Conservation (phyloP, 495 filamentous ascomycete genomes). For the Letharia lupina region DNA sequence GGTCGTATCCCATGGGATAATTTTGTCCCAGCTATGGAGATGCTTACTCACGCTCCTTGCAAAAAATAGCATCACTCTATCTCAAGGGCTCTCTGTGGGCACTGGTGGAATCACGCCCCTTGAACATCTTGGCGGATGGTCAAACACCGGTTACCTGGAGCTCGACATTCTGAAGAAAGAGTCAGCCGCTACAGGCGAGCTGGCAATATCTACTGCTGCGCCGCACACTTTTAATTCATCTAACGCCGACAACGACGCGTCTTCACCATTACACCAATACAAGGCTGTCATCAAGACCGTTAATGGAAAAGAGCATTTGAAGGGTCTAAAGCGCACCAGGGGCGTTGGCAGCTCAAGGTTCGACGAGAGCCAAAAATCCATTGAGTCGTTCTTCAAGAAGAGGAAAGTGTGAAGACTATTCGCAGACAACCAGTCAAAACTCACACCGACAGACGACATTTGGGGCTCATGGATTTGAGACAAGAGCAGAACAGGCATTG, state of each 20-base stretch:
- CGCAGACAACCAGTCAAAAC: background rate
- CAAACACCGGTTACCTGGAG: conserved; percentile 57
- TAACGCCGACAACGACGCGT: background rate
- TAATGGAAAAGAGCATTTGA: conserved; percentile 61
- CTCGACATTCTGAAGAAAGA: conserved; percentile 32
- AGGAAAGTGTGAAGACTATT: conserved; percentile 14
- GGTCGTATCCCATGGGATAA: conserved; percentile 73
- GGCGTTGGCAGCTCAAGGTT: conserved; percentile 67
- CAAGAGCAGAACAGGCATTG: background rate
- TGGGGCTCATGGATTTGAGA: background rate
- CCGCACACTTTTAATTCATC: background rate
- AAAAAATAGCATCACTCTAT: conserved; percentile 31
- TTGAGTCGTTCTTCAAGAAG: conserved; percentile 73
- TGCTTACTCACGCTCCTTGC: conserved; percentile 49
- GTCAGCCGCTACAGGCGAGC: background rate
- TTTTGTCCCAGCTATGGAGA: conserved; percentile 59
- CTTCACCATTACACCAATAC: conserved; percentile 21
- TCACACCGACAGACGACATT: background rate
- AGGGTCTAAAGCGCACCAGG: conserved; percentile 62
- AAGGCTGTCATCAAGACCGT: conserved; percentile 41
- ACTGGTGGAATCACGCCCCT: conserved; percentile 23
- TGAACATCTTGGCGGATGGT: conserved; percentile 49
- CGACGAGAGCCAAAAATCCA: conserved; percentile 61
- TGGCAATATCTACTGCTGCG: background rate
- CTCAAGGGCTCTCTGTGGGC: conserved; percentile 21